Evolutionary conservation across 805 yeast genomes (phyloP).

Genomic region (Yarrowia phangngaensis): DNA sequence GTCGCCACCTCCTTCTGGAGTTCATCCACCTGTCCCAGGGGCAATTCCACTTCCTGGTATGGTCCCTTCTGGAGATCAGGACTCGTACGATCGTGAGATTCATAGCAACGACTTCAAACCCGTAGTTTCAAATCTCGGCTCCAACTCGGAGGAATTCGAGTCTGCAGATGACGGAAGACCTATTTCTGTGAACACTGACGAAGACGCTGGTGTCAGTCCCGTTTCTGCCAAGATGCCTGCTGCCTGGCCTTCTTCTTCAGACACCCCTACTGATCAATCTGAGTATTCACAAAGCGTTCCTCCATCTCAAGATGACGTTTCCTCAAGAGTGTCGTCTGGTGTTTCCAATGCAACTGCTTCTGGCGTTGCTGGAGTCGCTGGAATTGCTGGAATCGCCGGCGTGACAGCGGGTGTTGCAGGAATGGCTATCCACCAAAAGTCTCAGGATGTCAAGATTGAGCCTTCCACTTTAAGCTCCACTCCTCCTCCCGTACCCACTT

Average conservation of each 20-base stretch:
- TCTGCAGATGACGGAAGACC: constrained; percentile 21
- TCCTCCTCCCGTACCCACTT: too few species aligned
- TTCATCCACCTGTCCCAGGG: constrained; percentile 21
- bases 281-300: not conserved
- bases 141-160: constrained; percentile 21
- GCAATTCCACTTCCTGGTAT: constrained; percentile 18
- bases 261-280: too few species aligned
- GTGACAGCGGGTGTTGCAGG: constrained; percentile 19
- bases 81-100: not conserved
- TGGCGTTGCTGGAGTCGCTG: constrained; percentile 11
- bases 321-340: too few species aligned
- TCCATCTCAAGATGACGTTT: not conserved
- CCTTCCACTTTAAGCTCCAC: too few species aligned
- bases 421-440: constrained; percentile 10
- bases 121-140: constrained; percentile 20
- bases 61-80: not conserved
- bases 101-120: constrained; percentile 7
- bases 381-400: constrained; percentile 6
- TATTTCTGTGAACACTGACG: not conserved
- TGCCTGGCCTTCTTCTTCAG: too few species aligned
- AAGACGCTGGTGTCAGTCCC: not conserved
- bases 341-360: too few species aligned
- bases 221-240: constrained; percentile 10
- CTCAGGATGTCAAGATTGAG: constrained; percentile 11
- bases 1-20: not conserved